Evolutionary conservation across 148 eudicot genomes (phyloP).

Genomic region (Beta vulgaris): DNA sequence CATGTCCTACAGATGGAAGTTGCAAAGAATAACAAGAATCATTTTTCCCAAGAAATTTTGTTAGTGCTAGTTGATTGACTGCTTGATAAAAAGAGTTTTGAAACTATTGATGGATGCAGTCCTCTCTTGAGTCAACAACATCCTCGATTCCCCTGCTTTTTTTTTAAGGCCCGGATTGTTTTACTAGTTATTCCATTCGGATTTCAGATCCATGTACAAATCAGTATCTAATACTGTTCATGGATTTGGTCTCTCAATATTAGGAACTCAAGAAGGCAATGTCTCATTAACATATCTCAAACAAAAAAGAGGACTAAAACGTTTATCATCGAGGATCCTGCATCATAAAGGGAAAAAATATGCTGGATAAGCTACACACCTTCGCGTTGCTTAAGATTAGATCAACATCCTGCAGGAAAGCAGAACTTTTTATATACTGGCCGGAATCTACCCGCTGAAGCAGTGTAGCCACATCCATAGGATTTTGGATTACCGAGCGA

Average conservation of each 20-base stretch:
- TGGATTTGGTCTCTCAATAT: neutral
- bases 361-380: slow-evolving; percentile 39
- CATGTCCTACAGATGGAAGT: neutral
- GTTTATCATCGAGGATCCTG: too few relatives aligned
- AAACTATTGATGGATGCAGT: neutral
- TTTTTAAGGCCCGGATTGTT: neutral
- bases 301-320: too few relatives aligned
- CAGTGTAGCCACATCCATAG: slow-evolving; percentile 92
- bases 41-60: neutral
- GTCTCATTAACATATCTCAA: neutral
- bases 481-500: slow-evolving; percentile 78
- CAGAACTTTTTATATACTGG: slow-evolving; percentile 65
- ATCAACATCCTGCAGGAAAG: slow-evolving; percentile 88
- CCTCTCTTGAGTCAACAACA: neutral
- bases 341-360: neutral
- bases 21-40: neutral
- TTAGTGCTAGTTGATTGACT: neutral
- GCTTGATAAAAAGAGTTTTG: neutral
- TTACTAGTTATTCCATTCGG: neutral
- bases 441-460: slow-evolving; percentile 95
- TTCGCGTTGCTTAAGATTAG: slow-evolving; percentile 86
- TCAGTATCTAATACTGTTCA: neutral
- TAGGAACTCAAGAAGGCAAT: neutral
- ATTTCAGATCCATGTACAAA: neutral
- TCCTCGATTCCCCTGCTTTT: neutral